Percentiles rank a stretch among this genome's conserved stretches.
Evolutionary conservation across 805 yeast species (phyloP).

Genomic region (Kazachstania viticola): DNA sequence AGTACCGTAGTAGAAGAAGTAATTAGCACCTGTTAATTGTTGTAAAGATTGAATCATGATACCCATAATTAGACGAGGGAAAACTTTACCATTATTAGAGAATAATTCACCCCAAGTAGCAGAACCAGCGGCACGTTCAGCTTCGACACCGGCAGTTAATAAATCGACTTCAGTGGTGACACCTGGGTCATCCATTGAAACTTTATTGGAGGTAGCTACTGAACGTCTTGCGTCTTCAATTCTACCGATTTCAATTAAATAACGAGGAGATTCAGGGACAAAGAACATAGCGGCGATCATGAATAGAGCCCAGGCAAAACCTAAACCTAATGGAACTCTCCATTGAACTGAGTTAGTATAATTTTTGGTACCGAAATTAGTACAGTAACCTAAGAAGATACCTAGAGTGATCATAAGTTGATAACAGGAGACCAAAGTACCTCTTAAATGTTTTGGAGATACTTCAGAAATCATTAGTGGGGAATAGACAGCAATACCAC

Average conservation of each 20-base stretch:
- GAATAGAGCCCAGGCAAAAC: constrained; percentile 35
- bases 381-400: too few species aligned
- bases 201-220: constrained; percentile 47
- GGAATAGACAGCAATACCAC: constrained; percentile 63
- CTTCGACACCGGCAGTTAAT: constrained; percentile 48
- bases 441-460: constrained; percentile 61
- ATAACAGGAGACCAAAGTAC: constrained; percentile 59
- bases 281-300: constrained; percentile 30
- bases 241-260: constrained; percentile 41
- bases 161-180: constrained; percentile 46
- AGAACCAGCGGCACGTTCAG: constrained; percentile 47
- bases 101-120: constrained; percentile 57
- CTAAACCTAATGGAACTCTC: constrained; percentile 60
- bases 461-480: constrained; percentile 65
- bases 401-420: constrained; percentile 63
- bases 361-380: constrained; percentile 52
- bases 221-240: constrained; percentile 53
- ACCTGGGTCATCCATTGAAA: constrained; percentile 41
- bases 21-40: constrained; percentile 56
- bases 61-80: constrained; percentile 38
- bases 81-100: constrained; percentile 54
- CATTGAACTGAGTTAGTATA: constrained; percentile 60
- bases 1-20: constrained; percentile 58
- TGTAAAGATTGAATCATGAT: constrained; percentile 42
- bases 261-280: constrained; percentile 71